phyloP scores from a whole-genome alignment of 1,139 yeast genomes.

The Saccharomycopsis crataegensis region DNA sequence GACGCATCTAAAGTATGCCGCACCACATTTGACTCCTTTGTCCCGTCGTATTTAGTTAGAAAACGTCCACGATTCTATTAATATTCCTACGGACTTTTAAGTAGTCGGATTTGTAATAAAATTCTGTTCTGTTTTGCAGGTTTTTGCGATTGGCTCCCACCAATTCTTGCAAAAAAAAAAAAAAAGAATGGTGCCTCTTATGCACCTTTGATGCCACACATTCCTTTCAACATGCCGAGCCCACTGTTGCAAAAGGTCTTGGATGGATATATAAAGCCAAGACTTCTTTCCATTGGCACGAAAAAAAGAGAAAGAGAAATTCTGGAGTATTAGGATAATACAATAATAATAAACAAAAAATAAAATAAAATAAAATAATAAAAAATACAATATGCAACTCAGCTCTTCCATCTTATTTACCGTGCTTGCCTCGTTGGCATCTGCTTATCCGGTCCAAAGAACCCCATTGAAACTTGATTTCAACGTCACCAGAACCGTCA shows the following conservation, averaged over 20 bases:
- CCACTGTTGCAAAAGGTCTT: not conserved
- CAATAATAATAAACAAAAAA: not conserved
- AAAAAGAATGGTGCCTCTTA: not conserved
- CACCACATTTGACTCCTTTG: not conserved
- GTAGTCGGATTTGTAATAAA: not conserved
- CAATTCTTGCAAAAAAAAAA: not conserved
- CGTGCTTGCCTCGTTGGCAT: constrained; percentile 6
- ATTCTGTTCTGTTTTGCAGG: not conserved
- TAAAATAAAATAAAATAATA: not conserved
- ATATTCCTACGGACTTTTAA: not conserved
- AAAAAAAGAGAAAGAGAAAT: not conserved
- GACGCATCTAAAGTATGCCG: not conserved
- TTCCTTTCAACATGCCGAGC: not conserved
- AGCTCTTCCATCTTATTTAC: constrained; percentile 1
- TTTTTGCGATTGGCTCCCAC: not conserved
- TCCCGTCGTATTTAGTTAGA: not conserved
- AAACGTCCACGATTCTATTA: not conserved
- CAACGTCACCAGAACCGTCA: constrained; percentile 1
- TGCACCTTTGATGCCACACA: not conserved
- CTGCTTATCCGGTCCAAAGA: constrained; percentile 11
- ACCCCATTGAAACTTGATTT: constrained; percentile 5
- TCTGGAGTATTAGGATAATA: not conserved
- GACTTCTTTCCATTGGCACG: not conserved
- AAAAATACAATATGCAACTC: not conserved
- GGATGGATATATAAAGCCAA: not conserved